Evolutionary conservation across 805 yeast genomes (phyloP).

Genomic region (Phaffomyces thermotolerans): DNA sequence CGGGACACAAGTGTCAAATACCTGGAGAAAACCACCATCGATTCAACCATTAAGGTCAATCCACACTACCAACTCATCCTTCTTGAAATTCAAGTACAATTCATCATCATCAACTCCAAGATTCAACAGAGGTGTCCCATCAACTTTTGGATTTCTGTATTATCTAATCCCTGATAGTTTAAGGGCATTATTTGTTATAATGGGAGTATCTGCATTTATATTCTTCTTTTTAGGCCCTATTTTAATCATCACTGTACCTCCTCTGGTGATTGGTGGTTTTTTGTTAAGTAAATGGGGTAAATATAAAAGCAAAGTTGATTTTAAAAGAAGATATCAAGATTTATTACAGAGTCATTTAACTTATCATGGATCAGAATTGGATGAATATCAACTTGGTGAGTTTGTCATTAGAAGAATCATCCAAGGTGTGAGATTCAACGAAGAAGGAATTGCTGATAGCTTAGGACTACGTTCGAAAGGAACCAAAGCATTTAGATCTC

Average conservation of each 20-base stretch:
- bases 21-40: background rate
- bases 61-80: background rate
- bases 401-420: slow-evolving; percentile 13
- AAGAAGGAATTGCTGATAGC: slow-evolving; percentile 8
- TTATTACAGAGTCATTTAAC: slow-evolving; percentile 12
- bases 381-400: slow-evolving; percentile 7
- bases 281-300: slow-evolving; percentile 7
- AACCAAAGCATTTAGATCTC: background rate
- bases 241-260: slow-evolving; percentile 19
- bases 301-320: slow-evolving; percentile 9
- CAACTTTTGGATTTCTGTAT: slow-evolving; percentile 6
- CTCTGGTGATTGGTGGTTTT: slow-evolving; percentile 17
- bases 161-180: slow-evolving; percentile 10
- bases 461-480: slow-evolving; percentile 3
- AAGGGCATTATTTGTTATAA: slow-evolving; percentile 4
- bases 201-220: slow-evolving; percentile 12
- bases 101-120: slow-evolving; percentile 7
- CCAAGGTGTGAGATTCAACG: slow-evolving; percentile 16
- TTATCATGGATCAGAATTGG: slow-evolving; percentile 13
- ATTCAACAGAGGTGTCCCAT: slow-evolving; percentile 13
- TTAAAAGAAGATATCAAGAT: slow-evolving; percentile 12
- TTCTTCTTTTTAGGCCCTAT: slow-evolving; percentile 17
- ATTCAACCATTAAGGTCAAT: background rate
- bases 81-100: background rate
- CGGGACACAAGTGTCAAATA: background rate